Base-by-base conservation (phyloP, 2,329 filamentous ascomycete species). In the Tolypocladium endophyticum region DNA sequence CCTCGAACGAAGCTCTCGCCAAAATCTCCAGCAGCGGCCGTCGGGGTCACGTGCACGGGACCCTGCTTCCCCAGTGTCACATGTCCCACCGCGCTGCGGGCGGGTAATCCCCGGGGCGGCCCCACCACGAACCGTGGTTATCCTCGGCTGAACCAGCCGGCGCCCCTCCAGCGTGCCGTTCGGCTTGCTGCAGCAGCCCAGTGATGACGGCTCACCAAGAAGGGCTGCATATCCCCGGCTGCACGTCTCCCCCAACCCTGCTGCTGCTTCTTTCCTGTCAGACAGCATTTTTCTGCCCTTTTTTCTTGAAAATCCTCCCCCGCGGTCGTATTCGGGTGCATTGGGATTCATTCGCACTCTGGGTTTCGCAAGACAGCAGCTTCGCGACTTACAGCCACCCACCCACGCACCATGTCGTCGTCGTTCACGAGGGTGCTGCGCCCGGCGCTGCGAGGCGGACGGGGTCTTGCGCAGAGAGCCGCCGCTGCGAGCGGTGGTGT, bases 391-490 rank as follows among this genome's bases (percentile, higher is more conserved):
- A 50, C 25, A 50, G 45, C 45, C 45, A 30, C 45, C 25, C 45
- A 47, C 38, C 12, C 12, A 7, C 14, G 18, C 39, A 61, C 57
- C 36, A 72, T 70, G 68, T 72, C 72, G 74, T 81, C 78, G 60
- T 80, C 79, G 33, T 72, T 84, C 60, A 73, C 78, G 59, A 74
- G 81, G 71, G 75, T 75, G 33, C 65, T 84, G 63, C 77, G 81
- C 64, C 82, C 81, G 61, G 79, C 76, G 38, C 67, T 84, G 62
- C 77, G 77, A 63, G 76, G 74, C 67, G 74, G 79, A 64, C 72
- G 74, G 61, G 68, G 66, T 57, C 68, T 75, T 56, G 67, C 68
- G 57, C 68, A 69, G 63, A 66, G 69, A 55, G 64, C 70, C 28
- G 67, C 43, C 7, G 43, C 43, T 4, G 43, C 70, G 59, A 62